These are phyloP conservation scores for Crassisporium funariophilum DNA, from an alignment of 768 basidiomycete genomes.

Conservation along the genomic window DNA sequence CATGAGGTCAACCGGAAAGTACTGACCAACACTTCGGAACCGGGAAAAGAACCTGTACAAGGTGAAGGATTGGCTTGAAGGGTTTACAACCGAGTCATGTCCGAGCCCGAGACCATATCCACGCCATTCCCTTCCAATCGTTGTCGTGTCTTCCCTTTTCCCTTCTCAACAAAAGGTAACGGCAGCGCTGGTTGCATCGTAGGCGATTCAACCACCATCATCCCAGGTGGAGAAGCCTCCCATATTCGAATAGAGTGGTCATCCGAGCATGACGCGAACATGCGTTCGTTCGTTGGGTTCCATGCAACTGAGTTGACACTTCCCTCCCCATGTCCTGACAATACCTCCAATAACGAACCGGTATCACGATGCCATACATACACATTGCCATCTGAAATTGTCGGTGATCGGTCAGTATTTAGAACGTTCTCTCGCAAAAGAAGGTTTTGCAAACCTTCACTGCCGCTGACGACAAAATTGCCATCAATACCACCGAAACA, in stretches of 20 bases:
- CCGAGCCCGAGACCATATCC: conserved; percentile 6
- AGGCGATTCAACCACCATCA: conserved; percentile 14
- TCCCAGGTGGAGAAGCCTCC: conserved; percentile 53
- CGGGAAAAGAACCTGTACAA: too few species aligned
- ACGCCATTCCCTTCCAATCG: conserved; percentile 32
- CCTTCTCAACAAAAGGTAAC: conserved; percentile 47
- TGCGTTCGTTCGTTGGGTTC: conserved; percentile 85
- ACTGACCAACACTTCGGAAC: not conserved
- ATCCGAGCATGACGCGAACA: conserved; percentile 98
- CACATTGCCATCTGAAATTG: conserved; percentile 78
- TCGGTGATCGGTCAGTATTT: conserved; percentile 5
- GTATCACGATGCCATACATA: conserved; percentile 96
- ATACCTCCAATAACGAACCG: conserved; percentile 80
- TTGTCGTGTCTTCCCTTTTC: conserved; percentile 64
- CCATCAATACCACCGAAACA: conserved; percentile 92
- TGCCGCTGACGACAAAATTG: conserved; percentile 90
- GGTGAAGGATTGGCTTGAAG: too few species aligned
- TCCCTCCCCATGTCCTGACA: conserved; percentile 84
- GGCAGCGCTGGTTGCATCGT: conserved; percentile 6
- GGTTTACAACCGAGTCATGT: conserved; percentile 13
- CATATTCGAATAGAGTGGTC: conserved; percentile 91
- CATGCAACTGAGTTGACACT: conserved; percentile 96
- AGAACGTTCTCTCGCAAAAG: not conserved
- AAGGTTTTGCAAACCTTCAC: conserved; percentile 71
- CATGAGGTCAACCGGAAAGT: not conserved